A percentile compares a stretch with the other conserved stretches of the same genome.
Evolutionary conservation across 192 early-diverging fungal genomes (phyloP).

Genomic region (Coemansia sp.): DNA sequence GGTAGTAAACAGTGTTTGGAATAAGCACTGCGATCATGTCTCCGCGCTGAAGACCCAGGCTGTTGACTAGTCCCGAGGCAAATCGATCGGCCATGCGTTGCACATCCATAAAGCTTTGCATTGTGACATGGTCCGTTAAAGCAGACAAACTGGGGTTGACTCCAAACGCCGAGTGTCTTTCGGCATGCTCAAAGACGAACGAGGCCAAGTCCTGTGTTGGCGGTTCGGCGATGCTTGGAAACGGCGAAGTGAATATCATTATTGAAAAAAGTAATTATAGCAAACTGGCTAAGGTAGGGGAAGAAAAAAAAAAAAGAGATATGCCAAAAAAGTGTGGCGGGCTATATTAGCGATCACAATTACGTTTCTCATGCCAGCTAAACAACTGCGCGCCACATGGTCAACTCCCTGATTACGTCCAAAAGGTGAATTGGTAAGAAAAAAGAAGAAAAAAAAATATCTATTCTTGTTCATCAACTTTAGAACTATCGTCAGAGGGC

Average conservation of each 20-base stretch:
- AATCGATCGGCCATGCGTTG: constrained; percentile 20
- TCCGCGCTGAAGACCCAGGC: constrained; percentile 63
- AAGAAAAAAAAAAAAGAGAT: neutral
- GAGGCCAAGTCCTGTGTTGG: constrained; percentile 45
- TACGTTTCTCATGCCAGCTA: neutral
- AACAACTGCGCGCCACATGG: neutral
- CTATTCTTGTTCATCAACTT: neutral
- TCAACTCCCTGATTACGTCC: too few species aligned
- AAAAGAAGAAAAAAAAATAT: neutral
- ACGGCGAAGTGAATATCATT: constrained; percentile 48
- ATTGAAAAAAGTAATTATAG: neutral
- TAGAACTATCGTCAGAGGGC: constrained; percentile 8
- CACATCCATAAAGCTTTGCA: constrained; percentile 34
- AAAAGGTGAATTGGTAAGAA: too few species aligned
- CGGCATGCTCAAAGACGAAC: constrained; percentile 40
- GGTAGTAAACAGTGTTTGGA: constrained; percentile 72
- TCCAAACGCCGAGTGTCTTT: constrained; percentile 33
- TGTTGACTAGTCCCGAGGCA: constrained; percentile 51
- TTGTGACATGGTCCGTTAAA: constrained; percentile 16
- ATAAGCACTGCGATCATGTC: constrained; percentile 74
- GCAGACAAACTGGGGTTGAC: constrained; percentile 26
- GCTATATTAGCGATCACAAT: neutral
- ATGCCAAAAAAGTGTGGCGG: neutral
- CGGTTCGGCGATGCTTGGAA: constrained; percentile 20
- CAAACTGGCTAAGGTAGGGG: neutral